Base-by-base conservation (phyloP, 1,139 yeast genomes). In the Hemisphaericaspora subhashii region DNA sequence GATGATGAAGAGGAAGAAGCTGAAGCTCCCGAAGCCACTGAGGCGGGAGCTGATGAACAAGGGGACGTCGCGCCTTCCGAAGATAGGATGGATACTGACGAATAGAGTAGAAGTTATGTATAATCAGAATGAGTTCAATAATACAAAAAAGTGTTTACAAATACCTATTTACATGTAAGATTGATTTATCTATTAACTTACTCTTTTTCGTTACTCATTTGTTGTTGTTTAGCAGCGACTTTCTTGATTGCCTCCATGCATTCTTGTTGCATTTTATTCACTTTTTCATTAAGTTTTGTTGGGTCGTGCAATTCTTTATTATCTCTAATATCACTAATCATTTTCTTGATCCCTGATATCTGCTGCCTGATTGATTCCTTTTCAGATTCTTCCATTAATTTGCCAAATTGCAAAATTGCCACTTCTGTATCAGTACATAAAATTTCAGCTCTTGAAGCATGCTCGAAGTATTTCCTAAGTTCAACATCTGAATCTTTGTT, bases 81-180 rank as follows among this genome's bases (percentile, higher is more conserved):
- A 16, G 55, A 46, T 51, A 68, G 68, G 57, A 78, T 78, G 83
- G 83, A 78, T 51, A 77, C 82, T 29, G 82, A 77, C 49, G 72
- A 66, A 46, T 63, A 57, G 45, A 25, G 29, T 21, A 20, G 12
- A 31, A 12, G 33, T 12, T 14, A 26, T 37, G 26, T 25, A 26
- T 12, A 13, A 14, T 33, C 22, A 22, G 12, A 21, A 23, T n/a
- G 18, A 29, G 12, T 27, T 27, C 28, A 6, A 8, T 7, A 20
- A 7, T 20, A 7, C 23, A 25, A 12, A 25, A 5, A 14, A 16
- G 4, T 24, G 16, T 25, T 15, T 16, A 15, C 21, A 14, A 29
- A 9, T 25, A 35, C 11, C 32, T 34, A 37, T 37, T 26, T 35
- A 38, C 42, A 39, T 30, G 31, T 33, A 35, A 18, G 6, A n/a